Base-by-base conservation (phyloP, 169 alveolate species). In the Eimeria sp. region DNA sequence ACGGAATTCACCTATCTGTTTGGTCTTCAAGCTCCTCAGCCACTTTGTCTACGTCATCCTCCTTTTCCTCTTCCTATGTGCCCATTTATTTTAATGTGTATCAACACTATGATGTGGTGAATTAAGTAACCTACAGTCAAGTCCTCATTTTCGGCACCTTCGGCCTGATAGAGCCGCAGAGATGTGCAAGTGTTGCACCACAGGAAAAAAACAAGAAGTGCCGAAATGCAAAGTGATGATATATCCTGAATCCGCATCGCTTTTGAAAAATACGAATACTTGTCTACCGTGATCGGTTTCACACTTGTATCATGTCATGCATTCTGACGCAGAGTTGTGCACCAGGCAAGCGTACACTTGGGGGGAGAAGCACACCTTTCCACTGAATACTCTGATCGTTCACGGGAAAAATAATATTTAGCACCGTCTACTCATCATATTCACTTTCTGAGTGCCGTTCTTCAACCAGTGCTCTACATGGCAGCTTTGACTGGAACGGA, bases 21-120 rank as follows among this genome's bases (percentile, higher is more conserved):
- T 86, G 93, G 82, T 61, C 93, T 61, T 86, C 93, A 34, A 86
- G 93, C 82, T 86, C 93, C 57, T 86, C 93, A 7, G 93, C 93
- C 61, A 57, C 70, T 40, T 63, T 86, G 5, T 63, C 61, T 22
- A 86, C 82, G 47, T 86, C 93, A 86, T 86, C 93, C 80, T 86
- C 93, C 65, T 25, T 57, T 63, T 86, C 93, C 27, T 86, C 93
- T 43, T 86, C 93, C 93, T 86, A 16, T 11, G 22, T 20, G 40
- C 43, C 10, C 80, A 61, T 61, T 58, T 40, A 61, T 43, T 27
- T 49, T 61, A 63, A 11, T 57, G 16, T 3, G 70, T 6, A 47
- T 57, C 54, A 83, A 30, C 30, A 16, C 57, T 34, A 30, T 25
- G 2, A 34, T 86, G n/a, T 4, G 4, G 61, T 43, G 47, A 63